phyloP scores from a whole-genome alignment of 164 flowering plant species.

The Stephania cephalantha region DNA sequence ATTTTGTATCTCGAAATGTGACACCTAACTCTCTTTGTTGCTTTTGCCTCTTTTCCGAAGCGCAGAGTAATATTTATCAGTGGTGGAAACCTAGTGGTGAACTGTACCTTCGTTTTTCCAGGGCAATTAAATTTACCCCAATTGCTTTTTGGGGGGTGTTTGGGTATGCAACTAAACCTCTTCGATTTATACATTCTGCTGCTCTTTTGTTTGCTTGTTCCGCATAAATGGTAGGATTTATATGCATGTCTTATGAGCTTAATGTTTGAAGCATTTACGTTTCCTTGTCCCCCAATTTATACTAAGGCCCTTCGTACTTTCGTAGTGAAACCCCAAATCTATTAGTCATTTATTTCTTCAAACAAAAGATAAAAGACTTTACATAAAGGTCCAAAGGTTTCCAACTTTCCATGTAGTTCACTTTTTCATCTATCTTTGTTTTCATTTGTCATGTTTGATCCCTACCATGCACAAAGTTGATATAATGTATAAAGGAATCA shows the following conservation, averaged over 20 bases:
- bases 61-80: slow-evolving; percentile 61
- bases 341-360: neutral
- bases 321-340: too few relatives aligned
- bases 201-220: neutral
- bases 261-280: neutral
- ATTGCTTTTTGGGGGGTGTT: slow-evolving; percentile 74
- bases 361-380: too few relatives aligned
- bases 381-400: neutral
- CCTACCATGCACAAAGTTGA: too few relatives aligned
- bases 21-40: neutral
- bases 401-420: neutral
- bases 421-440: neutral
- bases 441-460: too few relatives aligned
- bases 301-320: too few relatives aligned
- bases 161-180: slow-evolving; percentile 44
- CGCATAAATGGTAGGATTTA: neutral
- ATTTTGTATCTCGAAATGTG: neutral
- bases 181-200: neutral
- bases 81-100: slow-evolving; percentile 90
- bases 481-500: too few relatives aligned
- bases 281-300: too few relatives aligned
- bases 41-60: slow-evolving; percentile 5
- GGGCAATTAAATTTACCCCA: slow-evolving; percentile 78
- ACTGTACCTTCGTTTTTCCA: slow-evolving; percentile 39
- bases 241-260: neutral